A percentile compares a stretch with the other conserved stretches of the same genome.
Evolutionary conservation across 2,329 filamentous ascomycete genomes (phyloP).

Genomic region (Colletotrichum lupini): DNA sequence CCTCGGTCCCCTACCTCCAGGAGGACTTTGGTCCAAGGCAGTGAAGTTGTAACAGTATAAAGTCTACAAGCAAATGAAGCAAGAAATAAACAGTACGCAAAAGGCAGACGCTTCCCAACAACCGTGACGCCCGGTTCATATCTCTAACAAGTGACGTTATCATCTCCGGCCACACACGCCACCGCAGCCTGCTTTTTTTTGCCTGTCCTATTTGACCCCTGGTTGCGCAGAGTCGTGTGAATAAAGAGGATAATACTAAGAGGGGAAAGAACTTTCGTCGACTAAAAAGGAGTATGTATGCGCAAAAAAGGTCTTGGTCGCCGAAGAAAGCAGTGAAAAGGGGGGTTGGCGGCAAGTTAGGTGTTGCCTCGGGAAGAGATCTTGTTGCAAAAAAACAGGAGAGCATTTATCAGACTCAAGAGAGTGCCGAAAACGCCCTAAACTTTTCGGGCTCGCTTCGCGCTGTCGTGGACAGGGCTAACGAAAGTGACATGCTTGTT

Average conservation of each 20-base stretch:
- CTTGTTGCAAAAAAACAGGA: constrained; percentile 7
- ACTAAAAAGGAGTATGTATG: constrained; percentile 37
- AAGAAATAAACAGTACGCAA: constrained; percentile 16
- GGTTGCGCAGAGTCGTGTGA: constrained; percentile 27
- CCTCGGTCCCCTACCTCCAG: constrained; percentile 12
- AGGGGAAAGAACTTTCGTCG: constrained; percentile 28
- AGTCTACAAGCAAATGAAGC: constrained; percentile 29
- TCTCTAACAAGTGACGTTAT: constrained; percentile 35
- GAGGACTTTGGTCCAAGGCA: constrained; percentile 21
- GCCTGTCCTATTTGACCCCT: constrained; percentile 23
- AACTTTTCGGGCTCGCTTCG: constrained; percentile 41
- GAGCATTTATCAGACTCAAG: not conserved
- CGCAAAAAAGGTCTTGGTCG: constrained; percentile 34
- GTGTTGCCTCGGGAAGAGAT: constrained; percentile 5
- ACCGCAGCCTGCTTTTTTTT: constrained; percentile 31
- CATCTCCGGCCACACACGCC: constrained; percentile 28
- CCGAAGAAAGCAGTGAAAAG: constrained; percentile 37
- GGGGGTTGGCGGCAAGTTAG: constrained; percentile 23
- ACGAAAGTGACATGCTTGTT: constrained; percentile 67
- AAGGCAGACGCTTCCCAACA: constrained; percentile 35
- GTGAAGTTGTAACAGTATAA: constrained; percentile 35
- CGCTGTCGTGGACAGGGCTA: constrained; percentile 57
- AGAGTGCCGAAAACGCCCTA: constrained; percentile 11
- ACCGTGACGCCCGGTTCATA: constrained; percentile 35
- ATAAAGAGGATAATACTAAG: constrained; percentile 20